A percentile compares a stretch with the other conserved stretches of the same genome.
These are phyloP conservation scores for Dillenia turbinata DNA, from an alignment of 164 flowering plant species.

Conservation along the genomic window DNA sequence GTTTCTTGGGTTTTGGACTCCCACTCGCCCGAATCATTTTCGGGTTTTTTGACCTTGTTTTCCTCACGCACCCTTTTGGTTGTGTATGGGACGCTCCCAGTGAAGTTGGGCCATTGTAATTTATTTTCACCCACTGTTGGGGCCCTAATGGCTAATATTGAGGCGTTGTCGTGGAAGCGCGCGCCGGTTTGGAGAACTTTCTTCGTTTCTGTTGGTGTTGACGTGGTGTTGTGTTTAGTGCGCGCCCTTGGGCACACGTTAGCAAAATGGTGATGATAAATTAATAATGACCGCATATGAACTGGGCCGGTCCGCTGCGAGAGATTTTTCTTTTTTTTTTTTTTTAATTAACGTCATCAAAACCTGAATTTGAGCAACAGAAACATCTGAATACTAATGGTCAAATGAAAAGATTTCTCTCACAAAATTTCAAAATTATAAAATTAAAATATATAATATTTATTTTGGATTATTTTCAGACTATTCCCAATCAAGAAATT, in stretches of 20 bases:
- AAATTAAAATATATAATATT: no score
- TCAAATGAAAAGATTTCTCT: conserved; percentile 10
- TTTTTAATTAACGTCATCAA: no score
- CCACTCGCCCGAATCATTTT: conserved; percentile 55
- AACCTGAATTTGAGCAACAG: no score
- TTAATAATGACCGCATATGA: conserved; percentile 73
- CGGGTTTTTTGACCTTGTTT: conserved; percentile 65
- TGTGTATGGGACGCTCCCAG: conserved; percentile 59
- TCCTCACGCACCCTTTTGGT: conserved; percentile 77
- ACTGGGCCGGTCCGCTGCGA: neutral
- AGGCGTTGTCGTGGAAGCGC: conserved; percentile 28
- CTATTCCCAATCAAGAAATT: no score
- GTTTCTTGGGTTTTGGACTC: conserved; percentile 55
- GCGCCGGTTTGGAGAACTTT: conserved; percentile 35
- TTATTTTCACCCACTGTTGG: conserved; percentile 46
- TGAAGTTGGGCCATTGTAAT: conserved; percentile 68
- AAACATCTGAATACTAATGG: no score
- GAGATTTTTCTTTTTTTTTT: no score
- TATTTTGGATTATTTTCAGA: no score
- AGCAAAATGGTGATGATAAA: conserved; percentile 74
- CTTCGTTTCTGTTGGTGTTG: conserved; percentile 59
- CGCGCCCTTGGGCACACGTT: conserved; percentile 57
- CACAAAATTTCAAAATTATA: no score
- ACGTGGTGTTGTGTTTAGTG: conserved; percentile 13
- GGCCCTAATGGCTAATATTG: conserved; percentile 36